Percentiles rank a stretch among this genome's conserved stretches.
phyloP scores from a whole-genome alignment of 768 basidiomycete species.

The Leucogyrophana mollusca region DNA sequence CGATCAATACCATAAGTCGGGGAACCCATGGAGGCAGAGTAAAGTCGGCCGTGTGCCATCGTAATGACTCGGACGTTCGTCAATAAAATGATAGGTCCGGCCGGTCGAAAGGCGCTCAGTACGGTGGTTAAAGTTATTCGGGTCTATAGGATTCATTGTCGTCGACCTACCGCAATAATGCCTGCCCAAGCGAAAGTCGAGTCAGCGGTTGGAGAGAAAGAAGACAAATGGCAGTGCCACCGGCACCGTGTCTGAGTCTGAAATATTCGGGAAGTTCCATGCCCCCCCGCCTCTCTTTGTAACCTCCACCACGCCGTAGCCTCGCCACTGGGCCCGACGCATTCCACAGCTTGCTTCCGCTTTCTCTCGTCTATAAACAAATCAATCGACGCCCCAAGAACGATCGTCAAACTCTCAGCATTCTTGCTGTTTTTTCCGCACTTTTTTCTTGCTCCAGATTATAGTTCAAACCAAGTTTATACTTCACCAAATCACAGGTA shows the following conservation, averaged over 20 bases:
- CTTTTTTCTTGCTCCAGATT: constrained; percentile 23
- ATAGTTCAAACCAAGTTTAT: constrained; percentile 21
- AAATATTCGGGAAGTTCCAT: constrained; percentile 25
- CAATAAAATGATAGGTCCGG: constrained; percentile 67
- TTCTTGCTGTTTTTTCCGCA: constrained; percentile 18
- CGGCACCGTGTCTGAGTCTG: constrained; percentile 23
- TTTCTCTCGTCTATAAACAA: constrained; percentile 9
- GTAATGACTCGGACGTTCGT: constrained; percentile 53
- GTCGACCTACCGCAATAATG: background rate
- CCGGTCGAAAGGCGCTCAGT: constrained; percentile 55
- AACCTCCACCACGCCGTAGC: constrained; percentile 22
- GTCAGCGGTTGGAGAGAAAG: background rate
- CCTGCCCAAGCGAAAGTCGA: constrained; percentile 6
- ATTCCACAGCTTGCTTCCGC: constrained; percentile 2
- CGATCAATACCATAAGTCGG: constrained; percentile 49
- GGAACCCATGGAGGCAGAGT: constrained; percentile 81
- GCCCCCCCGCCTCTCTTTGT: constrained; percentile 24
- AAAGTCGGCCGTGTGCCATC: constrained; percentile 44
- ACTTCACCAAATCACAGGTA: constrained; percentile 34
- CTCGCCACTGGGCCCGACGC: constrained; percentile 12
- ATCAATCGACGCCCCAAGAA: constrained; percentile 8
- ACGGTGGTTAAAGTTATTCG: constrained; percentile 50
- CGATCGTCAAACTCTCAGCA: background rate
- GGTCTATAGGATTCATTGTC: constrained; percentile 9
- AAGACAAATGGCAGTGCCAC: constrained; percentile 14